Percentiles rank a stretch among this genome's conserved stretches.
Conservation (phyloP, 177 flowering plant species). For the Tripterygium wilfordii region DNA sequence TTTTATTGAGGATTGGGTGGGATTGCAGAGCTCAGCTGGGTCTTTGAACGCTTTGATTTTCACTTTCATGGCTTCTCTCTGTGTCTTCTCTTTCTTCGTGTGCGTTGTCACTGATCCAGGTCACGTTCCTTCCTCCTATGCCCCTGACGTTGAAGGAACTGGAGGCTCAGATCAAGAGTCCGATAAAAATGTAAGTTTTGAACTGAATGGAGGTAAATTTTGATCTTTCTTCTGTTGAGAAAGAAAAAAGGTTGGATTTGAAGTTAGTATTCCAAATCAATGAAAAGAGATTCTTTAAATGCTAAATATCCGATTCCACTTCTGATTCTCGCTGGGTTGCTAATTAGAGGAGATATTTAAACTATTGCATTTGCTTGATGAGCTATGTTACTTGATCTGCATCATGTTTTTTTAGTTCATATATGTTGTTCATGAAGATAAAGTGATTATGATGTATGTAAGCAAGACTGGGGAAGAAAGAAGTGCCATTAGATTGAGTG, state of each 20-base stretch:
- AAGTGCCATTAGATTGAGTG: too few species aligned
- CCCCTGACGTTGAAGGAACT: slow-evolving; percentile 53
- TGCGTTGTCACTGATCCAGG: slow-evolving; percentile 64
- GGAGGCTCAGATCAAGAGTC: slow-evolving; percentile 26
- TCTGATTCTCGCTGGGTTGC: too few species aligned
- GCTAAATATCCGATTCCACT: too few species aligned
- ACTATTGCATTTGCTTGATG: background rate
- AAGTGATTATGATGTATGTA: too few species aligned
- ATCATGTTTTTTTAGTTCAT: too few species aligned
- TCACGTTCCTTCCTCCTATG: slow-evolving; percentile 44
- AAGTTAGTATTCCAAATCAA: background rate
- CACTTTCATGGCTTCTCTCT: slow-evolving; percentile 31
- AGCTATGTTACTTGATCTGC: too few species aligned
- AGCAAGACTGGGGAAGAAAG: too few species aligned
- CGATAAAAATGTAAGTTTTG: slow-evolving; percentile 37
- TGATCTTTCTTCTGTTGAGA: too few species aligned
- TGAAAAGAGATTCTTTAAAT: too few species aligned
- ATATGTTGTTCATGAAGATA: too few species aligned
- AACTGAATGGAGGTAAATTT: too few species aligned
- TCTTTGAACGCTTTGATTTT: slow-evolving; percentile 41
- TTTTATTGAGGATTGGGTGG: slow-evolving; percentile 45
- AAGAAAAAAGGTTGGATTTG: too few species aligned
- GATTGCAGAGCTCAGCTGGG: slow-evolving; percentile 46
- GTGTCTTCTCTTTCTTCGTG: slow-evolving; percentile 39
- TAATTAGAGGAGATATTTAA: background rate